These are phyloP conservation scores for Aurinia saxatilis DNA, from an alignment of 345 rosid species.

Conservation along the genomic window DNA sequence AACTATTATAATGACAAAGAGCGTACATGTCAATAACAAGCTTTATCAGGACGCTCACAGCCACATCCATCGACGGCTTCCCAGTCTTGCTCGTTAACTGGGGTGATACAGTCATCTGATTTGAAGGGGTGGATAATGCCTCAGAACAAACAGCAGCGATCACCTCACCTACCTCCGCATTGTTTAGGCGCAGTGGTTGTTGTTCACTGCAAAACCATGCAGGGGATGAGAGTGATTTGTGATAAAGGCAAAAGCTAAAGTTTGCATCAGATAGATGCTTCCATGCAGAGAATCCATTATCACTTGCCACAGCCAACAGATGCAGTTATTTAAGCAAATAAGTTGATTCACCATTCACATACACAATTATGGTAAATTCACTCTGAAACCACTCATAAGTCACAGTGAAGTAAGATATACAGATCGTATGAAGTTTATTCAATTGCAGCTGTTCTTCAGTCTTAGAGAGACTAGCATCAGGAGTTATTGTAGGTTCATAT, in stretches of 20 bases:
- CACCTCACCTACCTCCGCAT: slow-evolving; percentile 90
- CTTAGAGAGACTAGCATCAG: slow-evolving; percentile 8
- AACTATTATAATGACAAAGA: not conserved
- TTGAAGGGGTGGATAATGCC: slow-evolving; percentile 52
- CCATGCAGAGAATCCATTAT: too few species aligned
- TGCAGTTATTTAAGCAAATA: too few species aligned
- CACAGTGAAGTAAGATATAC: slow-evolving; percentile 7
- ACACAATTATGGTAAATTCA: not conserved
- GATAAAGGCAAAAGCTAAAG: not conserved
- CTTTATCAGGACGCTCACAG: slow-evolving; percentile 95
- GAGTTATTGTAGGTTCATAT: slow-evolving; percentile 8
- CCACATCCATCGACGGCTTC: slow-evolving; percentile 93
- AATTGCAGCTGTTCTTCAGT: slow-evolving; percentile 7
- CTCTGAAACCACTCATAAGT: slow-evolving; percentile 12
- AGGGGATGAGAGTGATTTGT: slow-evolving; percentile 20
- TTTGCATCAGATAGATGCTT: too few species aligned
- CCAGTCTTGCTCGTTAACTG: slow-evolving; percentile 69
- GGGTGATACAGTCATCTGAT: slow-evolving; percentile 61
- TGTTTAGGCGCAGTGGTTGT: slow-evolving; percentile 79
- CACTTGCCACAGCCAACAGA: too few species aligned
- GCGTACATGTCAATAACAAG: slow-evolving; percentile 95
- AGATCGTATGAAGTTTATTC: not conserved
- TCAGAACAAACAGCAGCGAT: slow-evolving; percentile 95
- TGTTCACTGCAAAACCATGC: slow-evolving; percentile 68
- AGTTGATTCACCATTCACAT: not conserved